A percentile compares a stretch with the other conserved stretches of the same genome.
Evolutionary conservation across 2,329 filamentous ascomycete species (phyloP).

Genomic region (Exophiala lecanii-corni): DNA sequence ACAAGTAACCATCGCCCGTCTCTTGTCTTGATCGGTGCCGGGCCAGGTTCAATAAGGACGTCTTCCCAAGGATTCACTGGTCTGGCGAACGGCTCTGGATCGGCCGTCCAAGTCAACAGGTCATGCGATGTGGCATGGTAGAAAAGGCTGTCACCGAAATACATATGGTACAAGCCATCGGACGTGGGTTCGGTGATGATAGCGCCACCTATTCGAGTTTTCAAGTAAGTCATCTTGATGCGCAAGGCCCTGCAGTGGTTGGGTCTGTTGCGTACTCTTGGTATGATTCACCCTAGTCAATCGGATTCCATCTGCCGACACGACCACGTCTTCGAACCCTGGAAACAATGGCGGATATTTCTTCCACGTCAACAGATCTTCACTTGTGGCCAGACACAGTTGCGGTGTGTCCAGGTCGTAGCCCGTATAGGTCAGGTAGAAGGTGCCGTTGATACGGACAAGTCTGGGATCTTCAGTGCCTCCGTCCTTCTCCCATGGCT

Average conservation of each 20-base stretch:
- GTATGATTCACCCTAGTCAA: conserved; percentile 1
- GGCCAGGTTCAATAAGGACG: conserved; percentile 32
- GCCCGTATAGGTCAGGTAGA: conserved; percentile 37
- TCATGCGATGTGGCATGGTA: conserved; percentile 30
- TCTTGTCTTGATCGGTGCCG: conserved; percentile 32
- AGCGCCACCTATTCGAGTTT: conserved; percentile 12
- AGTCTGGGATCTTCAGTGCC: conserved; percentile 36
- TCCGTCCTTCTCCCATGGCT: conserved; percentile 32
- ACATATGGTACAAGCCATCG: conserved; percentile 34
- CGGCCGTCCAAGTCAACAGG: conserved; percentile 30
- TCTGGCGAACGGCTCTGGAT: conserved; percentile 28
- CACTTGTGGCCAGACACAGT: conserved; percentile 35
- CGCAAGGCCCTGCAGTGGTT: too few species aligned
- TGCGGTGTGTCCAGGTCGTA: conserved; percentile 31
- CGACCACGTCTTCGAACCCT: conserved; percentile 8
- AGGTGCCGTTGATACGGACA: conserved; percentile 34
- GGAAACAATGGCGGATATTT: conserved; percentile 27
- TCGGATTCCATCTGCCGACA: conserved; percentile 7
- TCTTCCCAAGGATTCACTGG: conserved; percentile 32
- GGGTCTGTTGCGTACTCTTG: not conserved
- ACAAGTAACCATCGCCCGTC: conserved; percentile 33
- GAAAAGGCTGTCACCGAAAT: conserved; percentile 32
- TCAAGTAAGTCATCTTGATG: not conserved
- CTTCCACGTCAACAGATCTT: conserved; percentile 34
- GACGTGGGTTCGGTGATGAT: conserved; percentile 29